phyloP scores from a whole-genome alignment of 2,329 filamentous ascomycete species.

The Geosmithia flava region DNA sequence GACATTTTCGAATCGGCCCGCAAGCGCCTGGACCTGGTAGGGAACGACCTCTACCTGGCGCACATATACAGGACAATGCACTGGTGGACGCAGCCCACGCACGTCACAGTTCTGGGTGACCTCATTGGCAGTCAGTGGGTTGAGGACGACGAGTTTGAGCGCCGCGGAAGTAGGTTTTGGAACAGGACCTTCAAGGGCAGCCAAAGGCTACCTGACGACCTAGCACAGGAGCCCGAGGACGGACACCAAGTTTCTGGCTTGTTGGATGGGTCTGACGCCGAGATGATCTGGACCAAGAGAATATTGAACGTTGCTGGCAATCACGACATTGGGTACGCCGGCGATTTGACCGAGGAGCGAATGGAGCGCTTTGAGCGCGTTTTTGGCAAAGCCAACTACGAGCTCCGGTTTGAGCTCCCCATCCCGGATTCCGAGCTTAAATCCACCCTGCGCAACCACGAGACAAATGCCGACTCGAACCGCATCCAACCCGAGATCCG shows the following conservation, averaged over 20 bases:
- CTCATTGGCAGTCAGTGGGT: conserved; percentile 95
- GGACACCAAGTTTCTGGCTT: conserved; percentile 38
- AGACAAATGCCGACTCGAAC: conserved; percentile 29
- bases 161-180: conserved; percentile 68
- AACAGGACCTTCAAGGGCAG: conserved; percentile 60
- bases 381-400: conserved; percentile 87
- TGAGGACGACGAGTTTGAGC: conserved; percentile 67
- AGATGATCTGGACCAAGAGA: conserved; percentile 53
- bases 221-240: conserved; percentile 32
- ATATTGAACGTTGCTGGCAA: conserved; percentile 90
- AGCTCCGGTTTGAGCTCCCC: conserved; percentile 59
- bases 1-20: conserved; percentile 52
- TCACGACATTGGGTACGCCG: conserved; percentile 93
- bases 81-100: conserved; percentile 79
- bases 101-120: conserved; percentile 82
- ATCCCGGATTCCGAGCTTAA: conserved; percentile 23
- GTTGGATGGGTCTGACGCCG: conserved; percentile 28
- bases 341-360: conserved; percentile 68
- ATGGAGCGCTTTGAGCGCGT: conserved; percentile 69
- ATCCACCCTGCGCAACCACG: conserved; percentile 26
- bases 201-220: conserved; percentile 46
- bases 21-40: conserved; percentile 78
- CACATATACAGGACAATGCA: conserved; percentile 78
- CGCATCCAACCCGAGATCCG: conserved; percentile 57
- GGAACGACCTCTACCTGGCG: conserved; percentile 89